Evolutionary conservation across 495 filamentous ascomycete species (phyloP), one percentile per base, ranked within the genome.

Genomic region (Tricharina praecox): DNA sequence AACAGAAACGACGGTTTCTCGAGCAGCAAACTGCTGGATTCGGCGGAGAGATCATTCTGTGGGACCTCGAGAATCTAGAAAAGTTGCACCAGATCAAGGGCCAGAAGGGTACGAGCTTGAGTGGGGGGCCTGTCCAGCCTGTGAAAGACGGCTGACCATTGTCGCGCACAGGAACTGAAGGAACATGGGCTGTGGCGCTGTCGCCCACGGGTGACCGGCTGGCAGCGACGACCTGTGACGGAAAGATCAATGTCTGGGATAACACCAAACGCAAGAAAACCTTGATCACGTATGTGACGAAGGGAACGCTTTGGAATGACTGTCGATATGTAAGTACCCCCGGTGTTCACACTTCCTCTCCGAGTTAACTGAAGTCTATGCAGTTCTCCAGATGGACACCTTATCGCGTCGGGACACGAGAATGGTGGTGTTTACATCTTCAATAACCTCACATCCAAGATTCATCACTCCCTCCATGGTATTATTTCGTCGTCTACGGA

Each of bases 341-440:
- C 41, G 26, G 15, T 48, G 33, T 34, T 13, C 20, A n/a, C n/a
- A 44, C 24, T 9, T 44, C 20, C 30, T n/a, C 15, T 37, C n/a
- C n/a, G n/a, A n/a, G n/a, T n/a, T n/a, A n/a, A 16, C 20, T 34
- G 24, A 26, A 44, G 15, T 32, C 18, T 28, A 39, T 60, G 10
- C 48, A 80, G 77, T 80, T 15, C 76, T 42, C 49, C 70, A 23
- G 81, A 97, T 63, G 88, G 86, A 44, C 75, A 72, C 48, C 77
- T 88, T 55, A 85, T 87, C 39, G 90, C 88, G 7, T 87, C 79
- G 48, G 90, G 90, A 0, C 92, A 97, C 63, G 77, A 93, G 62
- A 93, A 82, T 61, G 90, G 90, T 20, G 78, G 75, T n/a, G 74
- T 97, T 43, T 94, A 94, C 58, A 78, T 97, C 30, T 96, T 95